These are phyloP conservation scores for Seminavis robusta DNA, from an alignment of 108 stramenopile genomes.

Conservation along the genomic window DNA sequence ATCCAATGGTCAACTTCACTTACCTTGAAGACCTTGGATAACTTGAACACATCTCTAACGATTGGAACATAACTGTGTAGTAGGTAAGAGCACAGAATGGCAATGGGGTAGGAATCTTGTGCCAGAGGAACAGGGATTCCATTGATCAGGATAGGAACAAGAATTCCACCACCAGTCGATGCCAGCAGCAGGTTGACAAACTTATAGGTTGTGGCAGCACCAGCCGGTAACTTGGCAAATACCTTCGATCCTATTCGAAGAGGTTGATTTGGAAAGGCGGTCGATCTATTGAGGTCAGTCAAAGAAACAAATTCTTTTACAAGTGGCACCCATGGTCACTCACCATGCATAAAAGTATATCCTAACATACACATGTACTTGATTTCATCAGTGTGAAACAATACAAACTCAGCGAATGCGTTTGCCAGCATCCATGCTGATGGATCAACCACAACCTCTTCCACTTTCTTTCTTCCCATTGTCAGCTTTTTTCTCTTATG, in stretches of 20 bases:
- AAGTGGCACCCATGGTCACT: not conserved
- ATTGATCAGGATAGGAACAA: constrained; percentile 86
- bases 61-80: constrained; percentile 77
- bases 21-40: no score
- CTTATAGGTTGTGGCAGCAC: constrained; percentile 56
- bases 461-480: no score
- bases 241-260: constrained; percentile 81
- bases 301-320: constrained; percentile 2
- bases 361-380: constrained; percentile 71
- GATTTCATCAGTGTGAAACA: constrained; percentile 73
- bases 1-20: no score
- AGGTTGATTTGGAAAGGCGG: no score
- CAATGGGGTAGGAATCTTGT: constrained; percentile 80
- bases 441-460: constrained; percentile 62
- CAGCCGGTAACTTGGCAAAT: constrained; percentile 36
- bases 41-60: constrained; percentile 69
- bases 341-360: constrained; percentile 78
- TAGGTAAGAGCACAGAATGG: constrained; percentile 60
- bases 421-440: constrained; percentile 81
- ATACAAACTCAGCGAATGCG: constrained; percentile 67
- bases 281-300: no score
- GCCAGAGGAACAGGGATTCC: constrained; percentile 72
- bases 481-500: no score
- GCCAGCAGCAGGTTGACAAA: constrained; percentile 69
- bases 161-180: constrained; percentile 84